A percentile compares a stretch with the other conserved stretches of the same genome.
Conservation (phyloP, 768 basidiomycete genomes). For the Tylopilus rubrobrunneus region DNA sequence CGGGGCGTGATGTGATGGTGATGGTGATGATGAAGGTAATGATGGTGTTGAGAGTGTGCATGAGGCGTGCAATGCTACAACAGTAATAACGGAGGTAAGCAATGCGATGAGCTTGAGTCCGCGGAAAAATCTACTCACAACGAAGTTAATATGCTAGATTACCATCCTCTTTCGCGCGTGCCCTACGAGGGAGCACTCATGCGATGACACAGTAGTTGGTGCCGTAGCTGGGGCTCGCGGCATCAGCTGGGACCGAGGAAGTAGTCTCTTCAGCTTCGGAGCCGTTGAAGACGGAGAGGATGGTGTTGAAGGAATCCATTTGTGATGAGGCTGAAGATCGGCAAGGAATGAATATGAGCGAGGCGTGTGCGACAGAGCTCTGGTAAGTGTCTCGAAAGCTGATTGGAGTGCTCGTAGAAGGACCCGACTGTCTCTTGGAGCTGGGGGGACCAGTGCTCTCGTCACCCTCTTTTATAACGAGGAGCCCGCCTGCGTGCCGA, state of each 20-base stretch:
- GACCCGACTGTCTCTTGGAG: slow-evolving; percentile 2
- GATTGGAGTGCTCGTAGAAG: neutral
- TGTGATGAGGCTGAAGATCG: neutral
- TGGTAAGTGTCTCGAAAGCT: neutral
- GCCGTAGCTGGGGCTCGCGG: neutral
- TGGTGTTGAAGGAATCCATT: slow-evolving; percentile 23
- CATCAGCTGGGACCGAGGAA: slow-evolving; percentile 15
- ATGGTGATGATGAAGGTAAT: neutral
- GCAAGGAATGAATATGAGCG: neutral
- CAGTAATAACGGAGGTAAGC: slow-evolving; percentile 7
- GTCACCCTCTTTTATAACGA: slow-evolving; percentile 16
- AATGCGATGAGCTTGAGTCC: neutral
- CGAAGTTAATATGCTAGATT: slow-evolving; percentile 6
- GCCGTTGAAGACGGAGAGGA: slow-evolving; percentile 14
- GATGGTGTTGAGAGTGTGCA: slow-evolving; percentile 7
- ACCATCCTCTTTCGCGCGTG: neutral
- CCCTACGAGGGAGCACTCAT: slow-evolving; percentile 5
- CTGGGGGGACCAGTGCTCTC: neutral
- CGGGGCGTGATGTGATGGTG: slow-evolving; percentile 6
- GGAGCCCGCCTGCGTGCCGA: neutral
- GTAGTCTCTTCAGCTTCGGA: slow-evolving; percentile 3
- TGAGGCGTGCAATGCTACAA: slow-evolving; percentile 8
- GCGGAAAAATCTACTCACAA: slow-evolving; percentile 17
- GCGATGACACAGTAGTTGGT: slow-evolving; percentile 17
- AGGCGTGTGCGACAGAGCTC: neutral